Evolutionary conservation across 2,329 filamentous ascomycete genomes (phyloP).

Genomic region (Pseudophaeomoniella oleicola): DNA sequence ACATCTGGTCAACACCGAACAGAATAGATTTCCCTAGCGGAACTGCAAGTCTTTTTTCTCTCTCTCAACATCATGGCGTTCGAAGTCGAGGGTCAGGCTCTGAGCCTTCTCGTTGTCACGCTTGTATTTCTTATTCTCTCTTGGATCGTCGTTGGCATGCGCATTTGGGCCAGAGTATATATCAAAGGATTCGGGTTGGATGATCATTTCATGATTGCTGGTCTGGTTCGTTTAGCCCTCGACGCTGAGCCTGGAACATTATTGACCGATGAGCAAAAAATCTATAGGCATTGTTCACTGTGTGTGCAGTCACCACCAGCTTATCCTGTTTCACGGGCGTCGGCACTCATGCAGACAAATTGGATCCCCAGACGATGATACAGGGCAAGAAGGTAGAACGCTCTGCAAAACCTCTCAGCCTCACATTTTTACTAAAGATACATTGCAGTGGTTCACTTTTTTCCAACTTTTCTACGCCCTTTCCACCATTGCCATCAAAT

Average conservation of each 20-base stretch:
- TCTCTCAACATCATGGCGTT: background rate
- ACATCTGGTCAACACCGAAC: background rate
- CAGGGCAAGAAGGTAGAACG: background rate
- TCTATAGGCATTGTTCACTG: conserved; percentile 15
- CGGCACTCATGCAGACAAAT: background rate
- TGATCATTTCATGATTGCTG: conserved; percentile 17
- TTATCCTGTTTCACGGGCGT: background rate
- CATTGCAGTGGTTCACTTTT: conserved; percentile 15
- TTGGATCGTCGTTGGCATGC: background rate
- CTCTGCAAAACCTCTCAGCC: too few species aligned
- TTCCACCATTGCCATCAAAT: conserved; percentile 32
- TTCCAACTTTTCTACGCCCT: conserved; percentile 40
- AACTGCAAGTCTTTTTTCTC: background rate
- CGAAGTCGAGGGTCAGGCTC: background rate
- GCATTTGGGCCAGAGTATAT: conserved; percentile 15
- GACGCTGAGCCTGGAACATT: too few species aligned
- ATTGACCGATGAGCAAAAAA: background rate
- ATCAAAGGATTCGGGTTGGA: conserved; percentile 19
- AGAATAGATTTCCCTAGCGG: too few species aligned
- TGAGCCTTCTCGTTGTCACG: background rate
- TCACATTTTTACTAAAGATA: too few species aligned
- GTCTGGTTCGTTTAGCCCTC: conserved; percentile 10
- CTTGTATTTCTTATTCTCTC: background rate
- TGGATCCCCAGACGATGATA: background rate
- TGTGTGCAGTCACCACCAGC: conserved; percentile 8